Base-by-base conservation (phyloP, 2,329 filamentous ascomycete genomes). In the Fusarium solani-melongenae region DNA sequence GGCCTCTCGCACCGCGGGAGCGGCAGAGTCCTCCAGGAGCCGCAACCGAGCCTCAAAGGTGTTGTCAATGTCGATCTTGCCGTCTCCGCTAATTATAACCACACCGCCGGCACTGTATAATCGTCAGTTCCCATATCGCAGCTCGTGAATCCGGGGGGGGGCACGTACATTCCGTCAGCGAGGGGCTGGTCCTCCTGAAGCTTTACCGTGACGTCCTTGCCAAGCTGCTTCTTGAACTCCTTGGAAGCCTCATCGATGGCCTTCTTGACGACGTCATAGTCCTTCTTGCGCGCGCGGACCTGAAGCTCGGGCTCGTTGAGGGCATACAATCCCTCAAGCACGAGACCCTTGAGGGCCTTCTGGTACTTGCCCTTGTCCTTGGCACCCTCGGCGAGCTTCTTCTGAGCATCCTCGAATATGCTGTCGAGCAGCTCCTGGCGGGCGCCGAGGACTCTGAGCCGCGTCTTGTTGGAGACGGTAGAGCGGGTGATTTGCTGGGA, bases 1-100 rank as follows among this genome's bases (percentile, higher is more conserved):
- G 17, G 93, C 93, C 83, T 93, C 90, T 80, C 96, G 90, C 79
- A 99, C 92, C 51, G 91, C 91, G 15, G 96, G 96, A 67, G 98
- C 90, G 60, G 94, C 93, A 76, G 93, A 93, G 66, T 92, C 92
- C 85, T 98, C 93, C 74, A 98, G 90, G 70, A 98, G 88, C 79
- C 89, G 90, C 83, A 99, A 88, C 76, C 96, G 92, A 82, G 97
- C 93, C 82, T 98, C 96, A 77, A 98, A 93, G 64, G 96, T 98
- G 88, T 99, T 98, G 90, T 98, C 95, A 84, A 99, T 96, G 79
- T 98, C 95, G 82, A 99, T 98, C 89, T 96, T 98, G 82, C 96
- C 96, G 74, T 88, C 88, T 76, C 93, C 92, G 74, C 95, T 94
- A 64, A 97, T 85, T 74, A 99, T 91, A 67, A 90, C 83, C 66